Evolutionary conservation across 441 rosid species (phyloP), one percentile per base, ranked within the genome.

Genomic region (Manihot esculenta): DNA sequence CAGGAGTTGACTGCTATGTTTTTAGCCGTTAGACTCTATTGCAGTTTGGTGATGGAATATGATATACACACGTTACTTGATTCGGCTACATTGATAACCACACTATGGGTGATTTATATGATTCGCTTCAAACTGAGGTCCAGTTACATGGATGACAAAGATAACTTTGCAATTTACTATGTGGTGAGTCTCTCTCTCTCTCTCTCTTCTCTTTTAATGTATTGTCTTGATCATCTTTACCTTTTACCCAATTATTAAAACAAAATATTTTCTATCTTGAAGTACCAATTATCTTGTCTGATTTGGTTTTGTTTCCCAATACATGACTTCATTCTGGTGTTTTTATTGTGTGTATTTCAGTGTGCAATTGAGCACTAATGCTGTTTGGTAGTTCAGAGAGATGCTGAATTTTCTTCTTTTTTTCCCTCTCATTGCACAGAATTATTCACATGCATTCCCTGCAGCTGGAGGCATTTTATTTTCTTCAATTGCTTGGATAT

Each of bases 11-110:
- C 99, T 15, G 98, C 97, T 55, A 79, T 94, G 11, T 94, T 94
- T 83, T 77, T 94, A 81, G 92, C 93, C 50, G 94, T 87, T 67
- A 89, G 99, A 74, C 77, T 94, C 68, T 92, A 89, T 78, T 94
- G 99, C 72, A 94, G 99, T 77, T 83, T 94, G 74, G 97, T 92
- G 27, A 94, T 94, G 98, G 99, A 90, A 75, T 89, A 86, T 81
- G 99, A 92, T 82, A 89, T 94, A 76, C 99, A 94, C 72, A 90
- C 97, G 4, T 13, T 94, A 60, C 94, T 94, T 57, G 99, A 94
- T 81, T 83, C 90, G 54, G 89, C 97, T 51, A 94, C 96, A 12
- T 73, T 92, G 82, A 85, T 77, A 6, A 90, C 99, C 24, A 94
- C 99, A 41, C 79, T 94, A 13, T 94, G 99, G 99, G 97, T 94